phyloP scores from a whole-genome alignment of 2,329 filamentous ascomycete species.

The Sordariomycetes sp. region DNA sequence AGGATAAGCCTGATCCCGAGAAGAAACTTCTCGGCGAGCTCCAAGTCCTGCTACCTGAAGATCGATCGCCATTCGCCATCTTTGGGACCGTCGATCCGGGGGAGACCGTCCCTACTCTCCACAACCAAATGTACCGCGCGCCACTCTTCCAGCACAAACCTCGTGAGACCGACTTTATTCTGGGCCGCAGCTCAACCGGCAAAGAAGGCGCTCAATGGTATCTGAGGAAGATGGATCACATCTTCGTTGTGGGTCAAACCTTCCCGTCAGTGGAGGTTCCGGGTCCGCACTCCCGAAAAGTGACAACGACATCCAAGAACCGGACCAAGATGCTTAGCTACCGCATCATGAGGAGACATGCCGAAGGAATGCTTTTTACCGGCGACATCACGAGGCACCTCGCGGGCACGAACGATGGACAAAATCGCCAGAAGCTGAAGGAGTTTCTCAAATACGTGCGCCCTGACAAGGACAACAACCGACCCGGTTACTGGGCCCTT shows the following conservation, averaged over 20 bases:
- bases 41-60: constrained; percentile 78
- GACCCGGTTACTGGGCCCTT: constrained; percentile 62
- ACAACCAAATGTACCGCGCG: constrained; percentile 91
- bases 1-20: constrained; percentile 64
- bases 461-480: constrained; percentile 46
- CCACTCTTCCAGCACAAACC: constrained; percentile 83
- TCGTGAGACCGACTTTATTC: constrained; percentile 73
- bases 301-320: constrained; percentile 95
- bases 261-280: constrained; percentile 89
- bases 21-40: constrained; percentile 84
- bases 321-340: constrained; percentile 93
- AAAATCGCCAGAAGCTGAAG: constrained; percentile 93
- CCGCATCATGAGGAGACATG: constrained; percentile 71
- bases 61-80: constrained; percentile 90
- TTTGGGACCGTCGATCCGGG: constrained; percentile 90
- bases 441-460: constrained; percentile 92
- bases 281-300: constrained; percentile 84
- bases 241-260: constrained; percentile 85
- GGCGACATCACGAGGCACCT: constrained; percentile 88
- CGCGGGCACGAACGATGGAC: constrained; percentile 84
- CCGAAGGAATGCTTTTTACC: constrained; percentile 58
- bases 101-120: constrained; percentile 79
- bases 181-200: constrained; percentile 73
- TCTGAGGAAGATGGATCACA: constrained; percentile 79
- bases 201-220: constrained; percentile 70